These are phyloP conservation scores for Cladochytrium replicatum DNA, from an alignment of 192 early-diverging fungal species.

Conservation along the genomic window DNA sequence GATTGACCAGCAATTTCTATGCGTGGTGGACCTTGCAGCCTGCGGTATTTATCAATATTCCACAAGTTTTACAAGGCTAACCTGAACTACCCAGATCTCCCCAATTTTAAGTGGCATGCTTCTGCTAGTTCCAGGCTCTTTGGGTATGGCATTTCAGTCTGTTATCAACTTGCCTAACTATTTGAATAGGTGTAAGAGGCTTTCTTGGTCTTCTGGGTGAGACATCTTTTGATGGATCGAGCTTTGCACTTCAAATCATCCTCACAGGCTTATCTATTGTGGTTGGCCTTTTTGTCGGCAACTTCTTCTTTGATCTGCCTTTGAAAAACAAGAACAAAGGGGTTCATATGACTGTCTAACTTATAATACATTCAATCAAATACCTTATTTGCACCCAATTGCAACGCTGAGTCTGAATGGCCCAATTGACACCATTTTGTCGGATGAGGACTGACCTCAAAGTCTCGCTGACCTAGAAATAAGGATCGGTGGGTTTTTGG, in stretches of 20 bases:
- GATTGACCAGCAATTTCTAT: constrained; percentile 66
- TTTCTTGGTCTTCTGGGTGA: not conserved
- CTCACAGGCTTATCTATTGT: constrained; percentile 31
- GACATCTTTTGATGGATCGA: constrained; percentile 20
- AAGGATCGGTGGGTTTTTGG: no score
- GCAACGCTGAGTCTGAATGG: no score
- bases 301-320: constrained; percentile 34
- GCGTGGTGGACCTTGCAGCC: constrained; percentile 69
- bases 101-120: constrained; percentile 73
- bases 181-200: not conserved
- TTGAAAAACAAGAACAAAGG: constrained; percentile 28
- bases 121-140: constrained; percentile 70
- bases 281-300: constrained; percentile 32
- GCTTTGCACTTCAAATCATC: constrained; percentile 37
- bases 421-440: no score
- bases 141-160: constrained; percentile 58
- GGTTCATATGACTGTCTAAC: constrained; percentile 30
- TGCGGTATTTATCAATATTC: no score
- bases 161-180: constrained; percentile 35
- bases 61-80: no score
- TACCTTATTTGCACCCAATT: no score
- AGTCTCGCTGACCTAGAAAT: no score
- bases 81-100: no score
- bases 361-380: constrained; percentile 5
- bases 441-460: no score